A percentile compares a stretch with the other conserved stretches of the same genome.
These are phyloP conservation scores for Eucalyptus cloeziana DNA, from an alignment of 345 rosid genomes.

Conservation along the genomic window DNA sequence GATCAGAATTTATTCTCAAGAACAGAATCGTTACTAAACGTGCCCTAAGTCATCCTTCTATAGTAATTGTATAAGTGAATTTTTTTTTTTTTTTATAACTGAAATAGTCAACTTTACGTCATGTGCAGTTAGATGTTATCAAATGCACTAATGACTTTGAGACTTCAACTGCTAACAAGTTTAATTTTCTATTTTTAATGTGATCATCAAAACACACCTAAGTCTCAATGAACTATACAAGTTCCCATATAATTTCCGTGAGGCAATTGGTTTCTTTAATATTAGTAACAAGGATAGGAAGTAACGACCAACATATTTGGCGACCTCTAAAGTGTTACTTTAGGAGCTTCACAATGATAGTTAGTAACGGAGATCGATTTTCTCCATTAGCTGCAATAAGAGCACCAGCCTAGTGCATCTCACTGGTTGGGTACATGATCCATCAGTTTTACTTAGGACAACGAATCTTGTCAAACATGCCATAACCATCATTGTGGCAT, in stretches of 20 bases:
- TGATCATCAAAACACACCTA: background rate
- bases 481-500: no score
- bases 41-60: background rate
- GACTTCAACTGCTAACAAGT: no score
- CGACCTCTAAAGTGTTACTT: background rate
- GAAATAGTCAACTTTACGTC: background rate
- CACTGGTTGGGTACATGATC: background rate
- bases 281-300: background rate
- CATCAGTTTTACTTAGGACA: no score
- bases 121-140: background rate
- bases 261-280: background rate
- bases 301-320: background rate
- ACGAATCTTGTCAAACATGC: no score
- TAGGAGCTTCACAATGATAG: background rate
- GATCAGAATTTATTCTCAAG: no score
- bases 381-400: background rate
- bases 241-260: fast-evolving
- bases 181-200: no score
- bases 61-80: fast-evolving
- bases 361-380: background rate
- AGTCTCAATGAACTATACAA: background rate
- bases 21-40: no score
- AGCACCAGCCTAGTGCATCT: background rate
- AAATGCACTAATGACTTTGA: background rate
- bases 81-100: background rate